Evolutionary conservation across 192 early-diverging fungal genomes (phyloP), one percentile per base, ranked within the genome.

Genomic region (Podila epicladia): DNA sequence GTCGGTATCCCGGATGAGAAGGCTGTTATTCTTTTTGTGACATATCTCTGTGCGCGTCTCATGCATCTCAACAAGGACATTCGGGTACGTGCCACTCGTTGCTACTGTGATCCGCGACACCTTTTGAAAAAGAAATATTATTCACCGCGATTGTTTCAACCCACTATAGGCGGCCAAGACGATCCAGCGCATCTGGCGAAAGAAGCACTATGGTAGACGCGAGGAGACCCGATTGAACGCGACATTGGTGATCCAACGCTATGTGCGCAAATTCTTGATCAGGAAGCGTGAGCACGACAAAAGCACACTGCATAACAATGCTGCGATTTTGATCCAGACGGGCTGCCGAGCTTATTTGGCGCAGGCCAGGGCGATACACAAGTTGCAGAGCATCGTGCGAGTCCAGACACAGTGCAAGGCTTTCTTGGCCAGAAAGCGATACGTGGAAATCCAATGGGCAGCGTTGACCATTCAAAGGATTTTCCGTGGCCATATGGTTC

Each of bases 31-130:
- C 28, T 77, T 11, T 83, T 77, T 53, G 82, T 83, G n/a, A 70
- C 82, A 3, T 83, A 83, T 58, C 67, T 83, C 49, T 83, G 82
- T 51, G 73, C 82, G 19, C 61, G 82, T 24, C 58, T 83, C 33
- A 83, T 83, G 68, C 82, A 83, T 58, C 37, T 83, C 55, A 77
- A 73, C 37, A 83, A 73, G 58, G 82, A 83, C 22, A 83, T 83
- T 41, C 66, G 82, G 31, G 79, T 74, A 71, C 13, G 72, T 13
- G 17, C 31, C 29, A 19, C 0, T 6, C 31, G 8, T 17, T 31
- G 6, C 4, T 45, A 4, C 12, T 45, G 8, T 17, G 41, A 45
- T 15, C 12, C 26, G 24, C 53, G 5, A 24, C 17, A 24, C 24
- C 22, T 22, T 12, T 24, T 9, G 20, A 8, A 53, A 22, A 55